Evolutionary conservation across 2,329 filamentous ascomycete genomes (phyloP), one percentile per base, ranked within the genome.

Genomic region (Aspergillus sp.): DNA sequence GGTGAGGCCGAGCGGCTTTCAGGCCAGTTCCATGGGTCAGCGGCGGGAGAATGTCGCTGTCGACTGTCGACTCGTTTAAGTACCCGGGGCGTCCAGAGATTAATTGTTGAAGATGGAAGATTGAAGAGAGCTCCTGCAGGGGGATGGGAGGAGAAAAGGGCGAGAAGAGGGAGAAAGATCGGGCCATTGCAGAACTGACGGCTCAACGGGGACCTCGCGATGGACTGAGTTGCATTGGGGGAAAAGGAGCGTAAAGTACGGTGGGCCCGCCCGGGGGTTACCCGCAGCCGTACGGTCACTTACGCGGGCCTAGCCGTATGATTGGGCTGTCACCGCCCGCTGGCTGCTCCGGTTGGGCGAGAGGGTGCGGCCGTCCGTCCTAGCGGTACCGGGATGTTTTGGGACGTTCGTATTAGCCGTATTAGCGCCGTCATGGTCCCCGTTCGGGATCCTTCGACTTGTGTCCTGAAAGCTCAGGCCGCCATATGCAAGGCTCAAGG

Each of bases 21-120:
- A 59, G 27, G 23, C 48, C 37, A 44, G 59, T 55, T 59, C 59
- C 57, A 59, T 62, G 59, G 59, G 47, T 52, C 54, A 23, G 51
- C 44, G 45, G 25, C 25, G 25, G 27, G 9, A 21, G 21, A 21
- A 21, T 21, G 21, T 21, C 21, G 21, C 21, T 21, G 21, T 21
- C 21, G 21, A 21, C 21, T 21, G 3, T 21, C 21, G 21, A 21
- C 21, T 21, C 21, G 21, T 4, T 21, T 21, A 21, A 21, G 21
- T 3, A 21, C 21, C 3, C 21, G 21, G 21, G 3, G 19, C 19
- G 19, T 21, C 21, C 21, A 21, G 21, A 21, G 21, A 21, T 21
- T 21, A 21, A 27, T 27, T 27, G 25, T 27, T 27, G 25, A 27
- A 27, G 25, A 27, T 27, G 25, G 25, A 21, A 21, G 21, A 21